These are phyloP conservation scores for Fusarium sp. DNA, from an alignment of 2,329 filamentous ascomycete species.

Conservation along the genomic window DNA sequence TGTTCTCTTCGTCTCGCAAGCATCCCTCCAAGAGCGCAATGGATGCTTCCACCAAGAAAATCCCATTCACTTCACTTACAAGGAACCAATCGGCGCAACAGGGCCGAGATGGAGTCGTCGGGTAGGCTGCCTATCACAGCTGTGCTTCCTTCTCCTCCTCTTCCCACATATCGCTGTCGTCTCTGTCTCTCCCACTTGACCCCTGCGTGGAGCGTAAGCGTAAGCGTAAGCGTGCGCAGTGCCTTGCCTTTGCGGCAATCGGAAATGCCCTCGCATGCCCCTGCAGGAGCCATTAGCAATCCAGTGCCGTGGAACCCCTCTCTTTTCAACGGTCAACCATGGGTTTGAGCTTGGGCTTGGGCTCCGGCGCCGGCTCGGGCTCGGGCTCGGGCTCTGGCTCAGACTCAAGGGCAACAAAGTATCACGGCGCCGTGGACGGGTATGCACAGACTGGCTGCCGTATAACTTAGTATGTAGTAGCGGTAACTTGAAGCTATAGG, in stretches of 20 bases:
- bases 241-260: constrained; percentile 30
- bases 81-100: constrained; percentile 26
- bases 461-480: neutral
- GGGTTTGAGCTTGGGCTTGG: constrained; percentile 22
- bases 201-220: constrained; percentile 15
- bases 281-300: constrained; percentile 28
- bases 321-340: constrained; percentile 34
- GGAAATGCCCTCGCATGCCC: constrained; percentile 22
- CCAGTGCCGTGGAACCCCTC: constrained; percentile 34
- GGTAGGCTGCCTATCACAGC: neutral
- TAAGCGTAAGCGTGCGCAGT: constrained; percentile 12
- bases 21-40: constrained; percentile 4
- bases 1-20: neutral
- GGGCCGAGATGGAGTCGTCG: constrained; percentile 1
- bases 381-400: constrained; percentile 11
- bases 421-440: constrained; percentile 18
- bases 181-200: constrained; percentile 2
- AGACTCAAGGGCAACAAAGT: constrained; percentile 1
- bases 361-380: constrained; percentile 3
- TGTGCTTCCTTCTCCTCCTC: neutral
- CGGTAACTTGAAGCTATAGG: constrained; percentile 18
- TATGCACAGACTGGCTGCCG: constrained; percentile 15
- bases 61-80: neutral
- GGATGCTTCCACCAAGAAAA: constrained; percentile 6
- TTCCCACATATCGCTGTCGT: constrained; percentile 6